These are phyloP conservation scores for Entoloma clypeatum DNA, from an alignment of 1,284 basidiomycete species.

Conservation along the genomic window DNA sequence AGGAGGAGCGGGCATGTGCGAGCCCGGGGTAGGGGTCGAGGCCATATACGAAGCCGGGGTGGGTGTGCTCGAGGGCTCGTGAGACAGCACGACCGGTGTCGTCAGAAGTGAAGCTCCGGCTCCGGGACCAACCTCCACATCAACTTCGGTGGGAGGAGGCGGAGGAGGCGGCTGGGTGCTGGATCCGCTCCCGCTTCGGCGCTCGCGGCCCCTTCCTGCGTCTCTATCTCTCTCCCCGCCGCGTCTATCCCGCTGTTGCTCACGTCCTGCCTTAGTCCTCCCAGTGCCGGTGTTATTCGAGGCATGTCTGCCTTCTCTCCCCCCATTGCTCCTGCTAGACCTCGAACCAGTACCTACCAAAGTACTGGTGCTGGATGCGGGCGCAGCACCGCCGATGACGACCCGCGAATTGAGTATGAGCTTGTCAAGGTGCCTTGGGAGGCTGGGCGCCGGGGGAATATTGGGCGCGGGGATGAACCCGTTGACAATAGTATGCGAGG, in stretches of 20 bases:
- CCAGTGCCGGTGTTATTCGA: conserved; percentile 14
- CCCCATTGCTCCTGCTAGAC: conserved; percentile 23
- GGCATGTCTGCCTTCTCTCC: conserved; percentile 29
- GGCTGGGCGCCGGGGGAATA: conserved; percentile 79
- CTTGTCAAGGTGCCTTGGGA: conserved; percentile 91
- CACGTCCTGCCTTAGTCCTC: conserved; percentile 17
- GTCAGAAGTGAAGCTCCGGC: neutral
- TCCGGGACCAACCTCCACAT: conserved; percentile 2
- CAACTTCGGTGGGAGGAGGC: conserved; percentile 19
- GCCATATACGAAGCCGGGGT: neutral
- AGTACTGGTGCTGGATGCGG: too few relatives aligned
- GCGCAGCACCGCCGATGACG: conserved; percentile 12
- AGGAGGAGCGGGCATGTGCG: conserved; percentile 3
- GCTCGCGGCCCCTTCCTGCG: conserved; percentile 12
- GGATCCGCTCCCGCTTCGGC: conserved; percentile 15
- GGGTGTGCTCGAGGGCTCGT: neutral
- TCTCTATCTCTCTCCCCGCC: conserved; percentile 7
- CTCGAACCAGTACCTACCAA: too few relatives aligned
- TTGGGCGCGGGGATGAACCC: conserved; percentile 61
- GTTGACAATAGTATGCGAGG: conserved; percentile 23
- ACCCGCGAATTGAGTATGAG: conserved; percentile 79
- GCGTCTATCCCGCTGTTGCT: conserved; percentile 20
- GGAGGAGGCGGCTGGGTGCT: conserved; percentile 16
- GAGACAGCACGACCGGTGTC: neutral
- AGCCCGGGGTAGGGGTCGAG: conserved; percentile 5